A percentile compares a stretch with the other conserved stretches of the same genome.
These are phyloP conservation scores for Myriangium duriaei DNA, from an alignment of 2,329 filamentous ascomycete species.

Conservation along the genomic window DNA sequence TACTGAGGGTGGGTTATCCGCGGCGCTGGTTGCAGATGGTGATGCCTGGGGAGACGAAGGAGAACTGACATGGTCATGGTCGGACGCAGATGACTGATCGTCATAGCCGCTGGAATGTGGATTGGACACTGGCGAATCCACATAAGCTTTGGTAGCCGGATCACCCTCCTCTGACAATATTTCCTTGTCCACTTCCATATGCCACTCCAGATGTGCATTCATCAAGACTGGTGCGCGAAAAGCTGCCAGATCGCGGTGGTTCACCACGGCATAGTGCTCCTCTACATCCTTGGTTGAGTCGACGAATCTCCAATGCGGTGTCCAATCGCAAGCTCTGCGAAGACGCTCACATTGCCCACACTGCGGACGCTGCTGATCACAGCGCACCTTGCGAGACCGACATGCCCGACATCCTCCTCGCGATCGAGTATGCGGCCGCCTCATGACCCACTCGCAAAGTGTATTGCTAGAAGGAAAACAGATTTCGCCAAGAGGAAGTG, in stretches of 20 bases:
- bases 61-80: neutral
- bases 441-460: no score
- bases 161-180: no score
- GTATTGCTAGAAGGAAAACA: no score
- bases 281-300: slow-evolving; percentile 7
- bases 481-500: no score
- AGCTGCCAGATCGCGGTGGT: slow-evolving; percentile 3
- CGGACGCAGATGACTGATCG: neutral
- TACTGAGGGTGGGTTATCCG: neutral
- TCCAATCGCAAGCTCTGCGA: slow-evolving; percentile 10
- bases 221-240: slow-evolving; percentile 1
- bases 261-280: slow-evolving; percentile 9
- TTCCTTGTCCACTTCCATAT: no score
- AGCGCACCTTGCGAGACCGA: slow-evolving; percentile 10
- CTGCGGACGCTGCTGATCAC: slow-evolving; percentile 10
- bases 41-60: neutral
- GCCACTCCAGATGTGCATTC: no score
- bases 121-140: neutral
- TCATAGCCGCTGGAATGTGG: neutral
- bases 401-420: slow-evolving; percentile 5
- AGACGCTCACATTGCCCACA: slow-evolving; percentile 11
- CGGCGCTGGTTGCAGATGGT: neutral
- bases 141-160: neutral
- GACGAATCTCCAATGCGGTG: slow-evolving; percentile 10
- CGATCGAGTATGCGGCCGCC: no score